A percentile compares a stretch with the other conserved stretches of the same genome.
Evolutionary conservation across 2,329 filamentous ascomycete species (phyloP).

Genomic region (Ascomycota sp.): DNA sequence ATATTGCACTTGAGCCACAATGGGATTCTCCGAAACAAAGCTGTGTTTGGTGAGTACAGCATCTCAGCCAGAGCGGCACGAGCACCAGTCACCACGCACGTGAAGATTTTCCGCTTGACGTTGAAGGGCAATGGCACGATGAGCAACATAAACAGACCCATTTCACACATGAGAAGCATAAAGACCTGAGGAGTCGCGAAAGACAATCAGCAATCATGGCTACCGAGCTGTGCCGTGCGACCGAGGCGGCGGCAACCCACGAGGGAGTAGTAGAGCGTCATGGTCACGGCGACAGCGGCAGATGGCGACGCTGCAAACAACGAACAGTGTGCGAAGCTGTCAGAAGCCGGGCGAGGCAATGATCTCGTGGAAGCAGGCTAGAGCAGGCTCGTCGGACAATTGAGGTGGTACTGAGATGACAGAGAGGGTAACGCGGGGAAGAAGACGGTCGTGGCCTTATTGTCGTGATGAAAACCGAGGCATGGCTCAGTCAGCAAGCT

Average conservation of each 20-base stretch:
- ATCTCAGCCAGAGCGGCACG: too few relatives aligned
- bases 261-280: constrained; percentile 36
- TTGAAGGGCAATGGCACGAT: constrained; percentile 76
- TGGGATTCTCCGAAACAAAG: constrained; percentile 76
- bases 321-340: too few relatives aligned
- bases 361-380: too few relatives aligned
- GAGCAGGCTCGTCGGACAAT: too few relatives aligned
- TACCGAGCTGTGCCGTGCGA: not conserved
- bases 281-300: constrained; percentile 13
- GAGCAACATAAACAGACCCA: constrained; percentile 57
- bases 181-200: constrained; percentile 40
- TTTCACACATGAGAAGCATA: constrained; percentile 60
- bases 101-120: constrained; percentile 65
- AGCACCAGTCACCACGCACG: constrained; percentile 20
- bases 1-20: constrained; percentile 85
- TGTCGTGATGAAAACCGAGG: too few relatives aligned
- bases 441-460: too few relatives aligned
- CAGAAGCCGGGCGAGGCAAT: too few relatives aligned
- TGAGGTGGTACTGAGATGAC: too few relatives aligned
- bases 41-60: constrained; percentile 15
- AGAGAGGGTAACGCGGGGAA: too few relatives aligned
- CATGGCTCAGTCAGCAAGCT: too few relatives aligned
- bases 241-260: constrained; percentile 12
- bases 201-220: too few relatives aligned
- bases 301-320: not conserved